A percentile compares a stretch with the other conserved stretches of the same genome.
These are phyloP conservation scores for Chrysoporthe puriensis DNA, from an alignment of 2,329 filamentous ascomycete species.

Conservation along the genomic window DNA sequence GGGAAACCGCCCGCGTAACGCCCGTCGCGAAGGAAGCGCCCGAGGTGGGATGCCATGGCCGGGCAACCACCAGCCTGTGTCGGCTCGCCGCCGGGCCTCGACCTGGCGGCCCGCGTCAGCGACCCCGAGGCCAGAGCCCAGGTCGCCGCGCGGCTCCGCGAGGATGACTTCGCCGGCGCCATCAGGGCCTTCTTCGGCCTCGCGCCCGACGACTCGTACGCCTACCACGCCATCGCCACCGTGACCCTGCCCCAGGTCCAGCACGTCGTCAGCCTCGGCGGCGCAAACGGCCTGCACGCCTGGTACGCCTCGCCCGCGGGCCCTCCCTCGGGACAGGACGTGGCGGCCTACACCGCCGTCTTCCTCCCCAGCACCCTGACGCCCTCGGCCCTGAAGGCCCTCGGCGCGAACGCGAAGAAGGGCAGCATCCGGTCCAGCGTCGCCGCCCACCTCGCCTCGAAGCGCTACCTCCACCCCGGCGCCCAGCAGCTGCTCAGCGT, in stretches of 20 bases:
- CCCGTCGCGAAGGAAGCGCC: not conserved
- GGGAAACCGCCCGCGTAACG: not conserved
- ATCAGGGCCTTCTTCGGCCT: conserved; percentile 49
- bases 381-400: conserved; percentile 63
- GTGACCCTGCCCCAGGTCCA: conserved; percentile 55
- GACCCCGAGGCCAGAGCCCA: conserved; percentile 44
- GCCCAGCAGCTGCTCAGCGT: conserved; percentile 43
- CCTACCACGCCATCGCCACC: conserved; percentile 56
- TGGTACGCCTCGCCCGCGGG: conserved; percentile 47
- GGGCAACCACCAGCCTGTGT: conserved; percentile 43
- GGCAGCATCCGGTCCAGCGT: conserved; percentile 61
- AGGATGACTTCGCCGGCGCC: conserved; percentile 48
- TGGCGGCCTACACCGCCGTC: conserved; percentile 68
- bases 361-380: conserved; percentile 66
- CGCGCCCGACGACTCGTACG: conserved; percentile 49
- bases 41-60: conserved; percentile 13
- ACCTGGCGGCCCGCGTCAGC: conserved; percentile 44
- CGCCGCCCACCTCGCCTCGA: conserved; percentile 57
- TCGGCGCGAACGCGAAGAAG: conserved; percentile 67
- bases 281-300: conserved; percentile 49
- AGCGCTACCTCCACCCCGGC: conserved; percentile 54
- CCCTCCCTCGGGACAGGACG: conserved; percentile 53
- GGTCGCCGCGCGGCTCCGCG: conserved; percentile 43
- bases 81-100: conserved; percentile 48
- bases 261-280: conserved; percentile 48